A percentile compares a stretch with the other conserved stretches of the same genome.
These are phyloP conservation scores for Malus sylvestris DNA, from an alignment of 306 rosid species.

Conservation along the genomic window DNA sequence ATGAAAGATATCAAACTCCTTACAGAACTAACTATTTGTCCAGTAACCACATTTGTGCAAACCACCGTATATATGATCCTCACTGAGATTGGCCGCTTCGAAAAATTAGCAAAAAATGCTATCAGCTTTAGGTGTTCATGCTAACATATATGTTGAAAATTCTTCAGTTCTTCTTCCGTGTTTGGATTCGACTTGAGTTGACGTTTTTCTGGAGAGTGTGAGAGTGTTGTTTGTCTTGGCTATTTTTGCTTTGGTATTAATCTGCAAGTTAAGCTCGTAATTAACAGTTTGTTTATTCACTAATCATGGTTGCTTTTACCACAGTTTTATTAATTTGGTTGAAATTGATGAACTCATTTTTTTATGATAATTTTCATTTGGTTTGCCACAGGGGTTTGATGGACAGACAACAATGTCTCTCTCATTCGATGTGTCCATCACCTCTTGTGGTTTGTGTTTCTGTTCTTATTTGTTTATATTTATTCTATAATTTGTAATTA, in stretches of 20 bases:
- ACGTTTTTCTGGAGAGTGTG: background rate
- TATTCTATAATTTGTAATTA: background rate
- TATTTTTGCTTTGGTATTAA: background rate
- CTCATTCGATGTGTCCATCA: background rate
- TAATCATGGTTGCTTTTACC: background rate
- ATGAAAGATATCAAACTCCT: constrained; percentile 11
- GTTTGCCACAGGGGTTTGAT: constrained; percentile 15
- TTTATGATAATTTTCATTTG: background rate
- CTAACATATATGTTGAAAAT: background rate
- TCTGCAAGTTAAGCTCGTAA: background rate
- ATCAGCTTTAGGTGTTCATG: background rate
- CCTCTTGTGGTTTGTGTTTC: constrained; percentile 1
- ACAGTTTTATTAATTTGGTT: background rate
- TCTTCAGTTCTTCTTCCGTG: background rate
- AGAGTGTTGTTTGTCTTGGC: background rate
- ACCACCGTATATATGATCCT: constrained; percentile 7
- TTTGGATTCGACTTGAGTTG: background rate
- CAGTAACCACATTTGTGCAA: constrained; percentile 23
- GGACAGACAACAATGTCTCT: constrained; percentile 1
- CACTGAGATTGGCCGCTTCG: background rate
- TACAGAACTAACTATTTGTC: constrained; percentile 17
- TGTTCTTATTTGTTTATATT: background rate
- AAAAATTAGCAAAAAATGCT: background rate
- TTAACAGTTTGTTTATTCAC: background rate
- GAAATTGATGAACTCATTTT: background rate